Evolutionary conservation across 352 stramenopile genomes (phyloP).

Genomic region (Phytopythium delawarense): DNA sequence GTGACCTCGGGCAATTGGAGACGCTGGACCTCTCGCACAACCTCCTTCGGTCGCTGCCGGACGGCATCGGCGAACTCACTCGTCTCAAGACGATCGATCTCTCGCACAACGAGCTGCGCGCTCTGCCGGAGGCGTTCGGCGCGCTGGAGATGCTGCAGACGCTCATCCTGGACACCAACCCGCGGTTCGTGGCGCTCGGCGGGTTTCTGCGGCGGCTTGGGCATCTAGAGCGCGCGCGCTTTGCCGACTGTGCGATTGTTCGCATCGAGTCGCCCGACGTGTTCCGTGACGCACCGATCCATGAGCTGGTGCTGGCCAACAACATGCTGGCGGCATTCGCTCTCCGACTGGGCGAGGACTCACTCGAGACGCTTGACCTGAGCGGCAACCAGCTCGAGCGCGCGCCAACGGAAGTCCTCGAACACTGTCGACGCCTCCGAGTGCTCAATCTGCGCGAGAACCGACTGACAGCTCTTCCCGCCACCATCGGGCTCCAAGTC

Average conservation of each 20-base stretch:
- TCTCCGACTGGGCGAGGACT: conserved; percentile 36
- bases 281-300: conserved; percentile 37
- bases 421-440: conserved; percentile 31
- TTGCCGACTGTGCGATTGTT: conserved; percentile 33
- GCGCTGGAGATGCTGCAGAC: conserved; percentile 18
- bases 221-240: conserved; percentile 26
- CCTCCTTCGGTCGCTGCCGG: conserved; percentile 29
- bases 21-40: conserved; percentile 42
- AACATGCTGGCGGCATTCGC: conserved; percentile 47
- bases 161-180: conserved; percentile 43
- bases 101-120: conserved; percentile 36
- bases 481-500: conserved; percentile 28
- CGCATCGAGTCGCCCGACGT: conserved; percentile 42
- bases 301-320: conserved; percentile 26
- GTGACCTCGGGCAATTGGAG: conserved; percentile 29
- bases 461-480: conserved; percentile 31
- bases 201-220: conserved; percentile 32
- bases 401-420: conserved; percentile 39
- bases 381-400: conserved; percentile 26
- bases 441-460: conserved; percentile 49
- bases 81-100: conserved; percentile 35
- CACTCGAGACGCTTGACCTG: conserved; percentile 36
- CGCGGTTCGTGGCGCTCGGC: conserved; percentile 28
- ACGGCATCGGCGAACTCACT: conserved; percentile 34
- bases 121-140: conserved; percentile 38